Evolutionary conservation across 331 rosid genomes (phyloP), one percentile per base, ranked within the genome.

Genomic region (Malus hybrid): DNA sequence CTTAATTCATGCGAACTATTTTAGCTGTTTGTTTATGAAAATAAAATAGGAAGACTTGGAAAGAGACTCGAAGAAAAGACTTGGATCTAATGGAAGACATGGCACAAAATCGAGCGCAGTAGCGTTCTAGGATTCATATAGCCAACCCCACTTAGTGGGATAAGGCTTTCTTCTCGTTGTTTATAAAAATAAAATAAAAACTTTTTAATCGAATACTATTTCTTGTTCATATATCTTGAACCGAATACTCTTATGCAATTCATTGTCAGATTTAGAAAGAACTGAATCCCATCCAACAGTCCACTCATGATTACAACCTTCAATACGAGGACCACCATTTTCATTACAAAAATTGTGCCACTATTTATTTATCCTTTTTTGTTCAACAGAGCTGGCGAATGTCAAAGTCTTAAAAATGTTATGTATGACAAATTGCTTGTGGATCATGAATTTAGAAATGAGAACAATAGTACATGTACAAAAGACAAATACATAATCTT

Each of bases 401-500:
- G 14, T 71, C 57, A 48, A 56, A 55, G 50, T 13, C 34, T 8
- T 4, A 33, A 2, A 13, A 60, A 56, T 1, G 3, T 33, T 34
- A 6, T 8, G 7, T 55, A 71, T 5, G 2, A 55, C 0, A 71
- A 33, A 71, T 33, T 71, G 76, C 46, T 73, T 11, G 28, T 60
- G 3, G 29, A 73, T 28, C 31, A 27, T 27, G 46, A 42, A 19
- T 36, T 28, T 73, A 54, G 4, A 44, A 60, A 78, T 73, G 59
- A 62, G 31, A 50, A 12, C 46, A 32, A 76, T 55, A 63, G 44
- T 68, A 67, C 42, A 80, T 2, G 73, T 66, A 83, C 60, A 71
- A 67, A 72, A 72, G 75, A 69, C 50, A 65, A 63, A 6, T 6
- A 22, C 22, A 65, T 54, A 61, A 70, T 54, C 91, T 81, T 89